Percentiles rank a stretch among this genome's conserved stretches.
These are phyloP conservation scores for Acanthamoeba royreba DNA, from an alignment of 208 protist genomes.

Conservation along the genomic window DNA sequence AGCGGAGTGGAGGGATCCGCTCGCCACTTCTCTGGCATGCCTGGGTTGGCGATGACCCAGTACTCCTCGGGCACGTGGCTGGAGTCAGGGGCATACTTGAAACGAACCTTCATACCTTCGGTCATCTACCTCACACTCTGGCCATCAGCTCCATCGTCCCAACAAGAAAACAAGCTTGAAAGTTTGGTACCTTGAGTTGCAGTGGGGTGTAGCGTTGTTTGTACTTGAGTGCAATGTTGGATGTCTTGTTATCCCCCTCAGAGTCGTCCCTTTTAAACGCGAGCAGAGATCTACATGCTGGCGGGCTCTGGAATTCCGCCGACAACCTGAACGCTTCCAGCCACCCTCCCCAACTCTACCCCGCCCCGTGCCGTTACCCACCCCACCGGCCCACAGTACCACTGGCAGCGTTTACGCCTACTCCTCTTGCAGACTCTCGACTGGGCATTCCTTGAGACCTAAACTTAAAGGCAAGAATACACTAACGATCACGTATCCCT, in stretches of 20 bases:
- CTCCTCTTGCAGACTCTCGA: too few relatives aligned
- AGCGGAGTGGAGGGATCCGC: neutral
- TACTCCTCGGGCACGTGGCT: neutral
- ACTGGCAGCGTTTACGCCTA: too few relatives aligned
- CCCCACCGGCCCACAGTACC: too few relatives aligned
- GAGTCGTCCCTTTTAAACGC: neutral
- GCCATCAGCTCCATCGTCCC: neutral
- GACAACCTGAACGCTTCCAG: neutral
- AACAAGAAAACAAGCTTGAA: too few relatives aligned
- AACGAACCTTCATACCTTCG: neutral
- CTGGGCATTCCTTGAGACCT: too few relatives aligned
- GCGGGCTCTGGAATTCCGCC: neutral
- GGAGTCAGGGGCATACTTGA: neutral
- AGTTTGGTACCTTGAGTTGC: neutral
- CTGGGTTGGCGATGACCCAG: neutral
- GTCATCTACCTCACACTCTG: neutral
- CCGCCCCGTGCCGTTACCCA: too few relatives aligned
- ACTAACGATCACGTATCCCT: too few relatives aligned
- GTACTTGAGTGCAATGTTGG: neutral
- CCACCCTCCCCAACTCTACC: too few relatives aligned
- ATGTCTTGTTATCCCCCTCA: neutral
- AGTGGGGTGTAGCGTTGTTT: neutral
- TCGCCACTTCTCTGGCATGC: conserved; percentile 40
- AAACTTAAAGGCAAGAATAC: too few relatives aligned
- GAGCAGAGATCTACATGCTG: neutral